These are phyloP conservation scores for Laguncularia racemosa DNA, from an alignment of 345 rosid species.

Conservation along the genomic window DNA sequence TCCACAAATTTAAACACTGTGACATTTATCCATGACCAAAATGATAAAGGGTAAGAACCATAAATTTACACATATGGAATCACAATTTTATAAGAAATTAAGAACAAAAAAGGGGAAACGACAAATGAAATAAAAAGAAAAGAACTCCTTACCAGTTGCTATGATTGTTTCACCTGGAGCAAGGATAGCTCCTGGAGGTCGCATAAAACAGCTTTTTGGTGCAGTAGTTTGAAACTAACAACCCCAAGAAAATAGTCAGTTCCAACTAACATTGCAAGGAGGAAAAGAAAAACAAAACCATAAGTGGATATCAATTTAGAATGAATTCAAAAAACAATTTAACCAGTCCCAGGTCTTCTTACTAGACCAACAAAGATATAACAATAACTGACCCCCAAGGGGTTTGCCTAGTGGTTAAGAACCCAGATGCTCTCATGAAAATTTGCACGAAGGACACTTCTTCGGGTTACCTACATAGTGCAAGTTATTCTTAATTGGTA, in stretches of 20 bases:
- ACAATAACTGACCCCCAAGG: neutral
- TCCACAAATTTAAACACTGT: conserved; percentile 98
- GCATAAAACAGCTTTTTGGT: conserved; percentile 99
- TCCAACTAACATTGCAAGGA: neutral
- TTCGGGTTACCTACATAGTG: too few relatives aligned
- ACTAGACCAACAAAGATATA: too few relatives aligned
- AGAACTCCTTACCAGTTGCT: conserved; percentile 62
- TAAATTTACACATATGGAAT: too few relatives aligned
- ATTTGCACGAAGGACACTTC: too few relatives aligned
- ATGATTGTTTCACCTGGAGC: conserved; percentile 83
- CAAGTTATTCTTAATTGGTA: too few relatives aligned
- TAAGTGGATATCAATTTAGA: too few relatives aligned
- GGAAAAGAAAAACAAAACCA: too few relatives aligned
- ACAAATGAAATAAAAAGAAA: neutral
- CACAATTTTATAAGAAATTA: neutral
- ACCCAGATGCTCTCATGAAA: too few relatives aligned
- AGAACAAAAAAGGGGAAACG: conserved; percentile 4
- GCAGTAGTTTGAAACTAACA: conserved; percentile 94
- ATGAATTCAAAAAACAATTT: too few relatives aligned
- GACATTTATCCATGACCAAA: conserved; percentile 11
- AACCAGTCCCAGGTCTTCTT: too few relatives aligned
- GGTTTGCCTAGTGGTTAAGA: too few relatives aligned
- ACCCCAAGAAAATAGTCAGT: neutral
- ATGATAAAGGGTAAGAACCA: neutral
- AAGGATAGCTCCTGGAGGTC: conserved; percentile 96